Conservation (phyloP, 768 basidiomycete species). For the Suillus discolor region DNA sequence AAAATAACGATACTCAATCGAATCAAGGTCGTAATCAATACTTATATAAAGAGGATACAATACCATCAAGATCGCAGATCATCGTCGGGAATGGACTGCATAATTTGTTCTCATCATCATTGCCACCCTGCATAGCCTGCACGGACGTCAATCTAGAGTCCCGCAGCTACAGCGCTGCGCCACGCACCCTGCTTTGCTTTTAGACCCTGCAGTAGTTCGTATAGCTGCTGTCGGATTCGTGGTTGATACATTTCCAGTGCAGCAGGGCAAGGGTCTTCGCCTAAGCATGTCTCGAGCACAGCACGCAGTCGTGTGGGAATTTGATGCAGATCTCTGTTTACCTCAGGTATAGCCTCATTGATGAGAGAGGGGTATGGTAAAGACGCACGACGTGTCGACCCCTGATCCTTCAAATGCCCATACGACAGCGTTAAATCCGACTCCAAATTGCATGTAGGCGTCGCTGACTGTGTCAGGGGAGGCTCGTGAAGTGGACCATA, state of each 20-base stretch:
- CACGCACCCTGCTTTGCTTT: conserved; percentile 45
- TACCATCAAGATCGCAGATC: neutral
- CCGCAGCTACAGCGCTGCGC: conserved; percentile 19
- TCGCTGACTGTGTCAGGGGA: conserved; percentile 80
- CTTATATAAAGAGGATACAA: neutral
- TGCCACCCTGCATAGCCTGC: conserved; percentile 9
- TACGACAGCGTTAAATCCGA: conserved; percentile 83
- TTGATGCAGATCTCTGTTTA: conserved; percentile 41
- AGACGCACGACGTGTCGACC: conserved; percentile 75
- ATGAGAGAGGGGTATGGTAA: neutral
- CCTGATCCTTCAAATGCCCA: conserved; percentile 71
- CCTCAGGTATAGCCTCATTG: conserved; percentile 4
- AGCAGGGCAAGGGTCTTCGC: conserved; percentile 39
- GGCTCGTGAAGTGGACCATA: conserved; percentile 65
- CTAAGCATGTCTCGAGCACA: conserved; percentile 46
- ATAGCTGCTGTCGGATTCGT: conserved; percentile 37
- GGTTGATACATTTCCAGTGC: conserved; percentile 41
- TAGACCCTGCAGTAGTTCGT: conserved; percentile 43
- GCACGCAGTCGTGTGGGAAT: conserved; percentile 40
- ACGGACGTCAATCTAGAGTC: conserved; percentile 1
- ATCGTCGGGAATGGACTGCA: neutral
- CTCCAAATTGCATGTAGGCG: conserved; percentile 86
- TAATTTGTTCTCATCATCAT: conserved; percentile 7
- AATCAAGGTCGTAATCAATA: neutral
- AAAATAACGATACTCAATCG: neutral